phyloP scores from a whole-genome alignment of 1,139 yeast genomes.

The Arxiozyma slooffiae region DNA sequence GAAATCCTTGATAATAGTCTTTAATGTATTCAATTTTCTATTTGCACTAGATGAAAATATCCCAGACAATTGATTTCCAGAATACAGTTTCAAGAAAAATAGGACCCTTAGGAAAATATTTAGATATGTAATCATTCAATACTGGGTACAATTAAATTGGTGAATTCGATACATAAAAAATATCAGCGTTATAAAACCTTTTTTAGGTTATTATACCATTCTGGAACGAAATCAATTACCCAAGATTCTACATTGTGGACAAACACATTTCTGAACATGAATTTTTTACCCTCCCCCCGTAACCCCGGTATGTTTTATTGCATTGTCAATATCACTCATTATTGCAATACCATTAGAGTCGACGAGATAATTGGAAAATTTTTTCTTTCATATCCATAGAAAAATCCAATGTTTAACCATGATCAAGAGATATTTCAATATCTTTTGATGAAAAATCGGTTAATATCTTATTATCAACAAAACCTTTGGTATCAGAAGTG shows the following conservation, averaged over 20 bases:
- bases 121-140: constrained; percentile 48
- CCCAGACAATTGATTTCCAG: constrained; percentile 68
- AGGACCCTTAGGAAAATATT: constrained; percentile 56
- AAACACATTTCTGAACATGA: constrained; percentile 67
- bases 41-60: constrained; percentile 81
- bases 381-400: constrained; percentile 10
- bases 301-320: constrained; percentile 83
- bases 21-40: constrained; percentile 59
- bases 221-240: constrained; percentile 61
- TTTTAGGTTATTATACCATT: constrained; percentile 51
- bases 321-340: constrained; percentile 91
- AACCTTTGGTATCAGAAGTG: constrained; percentile 51
- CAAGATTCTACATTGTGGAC: constrained; percentile 55
- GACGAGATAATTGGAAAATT: constrained; percentile 12
- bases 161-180: constrained; percentile 90
- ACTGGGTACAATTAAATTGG: constrained; percentile 82
- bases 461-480: constrained; percentile 41
- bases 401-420: constrained; percentile 11
- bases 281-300: constrained; percentile 77
- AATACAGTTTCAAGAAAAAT: constrained; percentile 78
- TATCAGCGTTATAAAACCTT: constrained; percentile 40
- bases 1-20: constrained; percentile 60
- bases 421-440: constrained; percentile 28
- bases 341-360: constrained; percentile 47
- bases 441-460: constrained; percentile 49